Evolutionary conservation across 805 yeast genomes (phyloP).

Genomic region (Saturnispora serradocipensis): DNA sequence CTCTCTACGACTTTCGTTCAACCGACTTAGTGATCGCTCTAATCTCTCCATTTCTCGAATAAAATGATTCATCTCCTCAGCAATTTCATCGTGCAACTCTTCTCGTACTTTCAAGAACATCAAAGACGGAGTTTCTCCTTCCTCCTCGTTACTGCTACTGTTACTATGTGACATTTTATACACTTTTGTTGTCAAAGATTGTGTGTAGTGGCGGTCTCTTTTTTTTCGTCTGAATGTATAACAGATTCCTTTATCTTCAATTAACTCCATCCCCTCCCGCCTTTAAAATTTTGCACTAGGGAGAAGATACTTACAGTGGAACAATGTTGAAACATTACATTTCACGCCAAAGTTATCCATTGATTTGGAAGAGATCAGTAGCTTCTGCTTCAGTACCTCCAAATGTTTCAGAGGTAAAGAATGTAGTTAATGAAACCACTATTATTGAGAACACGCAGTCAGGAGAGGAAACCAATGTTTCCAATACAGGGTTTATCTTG

Average conservation of each 20-base stretch:
- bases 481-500: conserved; percentile 48
- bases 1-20: conserved; percentile 4
- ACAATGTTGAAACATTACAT: neutral
- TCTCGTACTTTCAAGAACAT: conserved; percentile 9
- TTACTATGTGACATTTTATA: neutral
- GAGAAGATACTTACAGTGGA: neutral
- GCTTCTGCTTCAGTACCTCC: neutral
- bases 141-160: neutral
- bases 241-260: neutral
- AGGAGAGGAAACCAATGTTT: conserved; percentile 48
- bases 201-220: neutral
- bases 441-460: conserved; percentile 33
- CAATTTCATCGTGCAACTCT: conserved; percentile 2
- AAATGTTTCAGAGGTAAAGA: neutral
- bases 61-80: conserved; percentile 8
- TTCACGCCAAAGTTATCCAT: neutral
- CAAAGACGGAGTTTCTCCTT: neutral
- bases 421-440: conserved; percentile 21
- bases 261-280: neutral
- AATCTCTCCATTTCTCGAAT: conserved; percentile 11
- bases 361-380: neutral
- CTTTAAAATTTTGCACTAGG: neutral
- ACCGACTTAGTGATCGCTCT: conserved; percentile 6
- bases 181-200: neutral
- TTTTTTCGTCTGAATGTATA: neutral